Base-by-base conservation (phyloP, 2,329 filamentous ascomycete genomes). In the Aspergillus novoparasiticus region DNA sequence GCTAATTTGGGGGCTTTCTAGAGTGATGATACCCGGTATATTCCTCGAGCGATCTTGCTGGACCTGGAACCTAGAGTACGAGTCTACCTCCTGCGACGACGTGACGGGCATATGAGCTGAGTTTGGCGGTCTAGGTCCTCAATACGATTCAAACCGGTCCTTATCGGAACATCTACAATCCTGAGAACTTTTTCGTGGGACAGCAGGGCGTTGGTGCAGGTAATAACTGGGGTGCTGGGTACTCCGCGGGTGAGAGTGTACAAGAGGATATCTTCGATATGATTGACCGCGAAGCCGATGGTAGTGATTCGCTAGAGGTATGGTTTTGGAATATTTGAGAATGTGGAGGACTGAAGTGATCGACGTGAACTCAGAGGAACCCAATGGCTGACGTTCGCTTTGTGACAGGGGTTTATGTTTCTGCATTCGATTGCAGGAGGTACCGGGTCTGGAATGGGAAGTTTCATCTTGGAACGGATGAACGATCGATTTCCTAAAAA, bases 401-500 rank as follows among this genome's bases (percentile, higher is more conserved):
- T 12, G 51, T 30, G 23, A 55, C 62, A 92, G 87, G 95, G 95
- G 45, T 99, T 99, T 82, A 99, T 99, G 95, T 88, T 99, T 79
- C 85, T 99, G 67, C 95, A 99, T 78, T 98, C 95, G 3, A 99
- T 99, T 74, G 96, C 95, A 50, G 95, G 95, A 66, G 95, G 95
- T 62, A 99, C 95, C 21, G 95, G 95, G 10, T 97, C 94, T 26
- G 95, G 95, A n/a, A 81, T 99, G 53, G 95, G 95, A 28, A 97
- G 93, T 32, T 99, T 96, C 75, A 86, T 99, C 65, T 87, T 99
- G 21, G 96, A 99, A 80, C 87, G 93, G 67, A 89, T 99, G 78
- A 99, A 99, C 78, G 95, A 99, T 78, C 87, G 94, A 57, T 99
- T 98, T 71, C 95, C 96, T 41, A 99, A 99, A 82, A 99, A 99